Percentiles rank a stretch among this genome's conserved stretches.
Conservation (phyloP, 2,329 filamentous ascomycete genomes). For the Pseudonectria buxi region DNA sequence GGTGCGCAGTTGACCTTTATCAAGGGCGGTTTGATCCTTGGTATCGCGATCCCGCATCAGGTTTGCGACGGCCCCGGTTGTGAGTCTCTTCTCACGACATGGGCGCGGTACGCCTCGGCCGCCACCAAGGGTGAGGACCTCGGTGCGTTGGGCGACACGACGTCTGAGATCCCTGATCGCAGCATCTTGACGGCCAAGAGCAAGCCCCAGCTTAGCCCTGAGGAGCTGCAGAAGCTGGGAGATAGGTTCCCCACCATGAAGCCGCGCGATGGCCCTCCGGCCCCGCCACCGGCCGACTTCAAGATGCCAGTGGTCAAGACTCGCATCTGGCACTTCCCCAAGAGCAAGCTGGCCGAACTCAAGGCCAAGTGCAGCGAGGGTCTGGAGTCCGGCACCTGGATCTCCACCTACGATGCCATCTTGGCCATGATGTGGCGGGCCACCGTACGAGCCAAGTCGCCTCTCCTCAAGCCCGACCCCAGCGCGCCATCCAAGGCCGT, state of each 20-base stretch:
- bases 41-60: conserved; percentile 7
- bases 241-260: conserved; percentile 2
- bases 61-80: conserved; percentile 10
- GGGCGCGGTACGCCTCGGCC: conserved; percentile 4
- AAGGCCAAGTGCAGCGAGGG: conserved; percentile 2
- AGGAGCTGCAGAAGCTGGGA: neutral
- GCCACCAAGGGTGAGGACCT: neutral
- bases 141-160: no score
- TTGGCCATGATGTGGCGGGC: conserved; percentile 8
- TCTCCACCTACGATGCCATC: conserved; percentile 10
- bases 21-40: conserved; percentile 6
- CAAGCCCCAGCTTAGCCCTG: no score
- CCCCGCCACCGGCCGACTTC: conserved; percentile 6
- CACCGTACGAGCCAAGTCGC: conserved; percentile 4
- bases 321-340: conserved; percentile 7
- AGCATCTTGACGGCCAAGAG: no score
- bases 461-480: conserved; percentile 3
- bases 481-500: conserved; percentile 5
- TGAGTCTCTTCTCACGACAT: conserved; percentile 6
- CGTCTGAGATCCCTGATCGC: no score
- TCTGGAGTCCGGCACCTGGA: conserved; percentile 2
- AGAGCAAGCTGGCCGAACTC: conserved; percentile 1
- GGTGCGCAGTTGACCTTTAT: conserved; percentile 10
- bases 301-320: conserved; percentile 7
- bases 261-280: conserved; percentile 4